A percentile compares a stretch with the other conserved stretches of the same genome.
Evolutionary conservation across 1,284 basidiomycete species (phyloP).

Genomic region (Cutaneotrichosporon dermatis): DNA sequence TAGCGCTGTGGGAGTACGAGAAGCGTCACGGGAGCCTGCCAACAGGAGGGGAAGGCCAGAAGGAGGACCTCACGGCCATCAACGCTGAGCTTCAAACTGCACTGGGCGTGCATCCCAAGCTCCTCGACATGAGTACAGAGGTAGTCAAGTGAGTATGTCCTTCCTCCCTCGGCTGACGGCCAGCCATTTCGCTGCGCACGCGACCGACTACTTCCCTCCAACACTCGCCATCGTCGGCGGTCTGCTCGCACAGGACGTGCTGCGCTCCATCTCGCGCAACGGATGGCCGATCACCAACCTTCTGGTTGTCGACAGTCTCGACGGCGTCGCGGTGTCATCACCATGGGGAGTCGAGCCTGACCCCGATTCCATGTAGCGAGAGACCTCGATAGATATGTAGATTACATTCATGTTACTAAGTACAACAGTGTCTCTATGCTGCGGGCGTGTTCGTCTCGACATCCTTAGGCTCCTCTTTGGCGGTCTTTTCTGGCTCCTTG

Average conservation of each 20-base stretch:
- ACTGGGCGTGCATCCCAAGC: conserved; percentile 66
- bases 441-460: background rate
- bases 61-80: conserved; percentile 59
- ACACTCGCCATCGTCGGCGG: conserved; percentile 91
- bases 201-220: conserved; percentile 78
- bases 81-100: conserved; percentile 58
- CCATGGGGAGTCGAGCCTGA: conserved; percentile 34
- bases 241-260: conserved; percentile 86
- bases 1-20: conserved; percentile 83
- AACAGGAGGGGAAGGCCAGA: conserved; percentile 50
- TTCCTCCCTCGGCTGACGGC: conserved; percentile 2
- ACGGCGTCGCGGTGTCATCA: conserved; percentile 48
- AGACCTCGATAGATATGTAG: conserved; percentile 8
- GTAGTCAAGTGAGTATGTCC: conserved; percentile 29
- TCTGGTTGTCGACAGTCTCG: conserved; percentile 76
- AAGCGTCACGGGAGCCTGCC: conserved; percentile 59
- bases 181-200: conserved; percentile 63
- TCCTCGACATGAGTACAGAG: conserved; percentile 57
- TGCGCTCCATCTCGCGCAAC: conserved; percentile 82
- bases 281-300: conserved; percentile 91
- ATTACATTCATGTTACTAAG: conserved; percentile 14
- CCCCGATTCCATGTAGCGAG: background rate
- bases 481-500: conserved; percentile 3
- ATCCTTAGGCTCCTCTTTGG: conserved; percentile 4
- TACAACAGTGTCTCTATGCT: conserved; percentile 19